Conservation (phyloP, 106 monocot genomes). For the Vanilla planifolia region DNA sequence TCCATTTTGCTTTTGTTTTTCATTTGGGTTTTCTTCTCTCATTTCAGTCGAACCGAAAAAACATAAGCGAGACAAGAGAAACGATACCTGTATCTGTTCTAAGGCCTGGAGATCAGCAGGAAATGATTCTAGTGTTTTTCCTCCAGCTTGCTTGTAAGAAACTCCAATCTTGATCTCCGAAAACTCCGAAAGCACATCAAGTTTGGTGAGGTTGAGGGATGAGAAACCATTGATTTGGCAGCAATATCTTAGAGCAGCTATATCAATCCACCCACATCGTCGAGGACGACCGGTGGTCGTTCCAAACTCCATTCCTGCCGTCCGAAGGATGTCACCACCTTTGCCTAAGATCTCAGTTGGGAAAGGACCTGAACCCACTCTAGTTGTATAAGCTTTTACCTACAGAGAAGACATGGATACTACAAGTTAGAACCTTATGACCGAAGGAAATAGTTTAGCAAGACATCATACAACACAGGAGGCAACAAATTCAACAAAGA, state of each 20-base stretch:
- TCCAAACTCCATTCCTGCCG: constrained; percentile 93
- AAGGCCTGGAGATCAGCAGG: constrained; percentile 74
- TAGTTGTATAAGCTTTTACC: constrained; percentile 95
- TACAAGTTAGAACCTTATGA: background rate
- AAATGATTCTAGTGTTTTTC: constrained; percentile 49
- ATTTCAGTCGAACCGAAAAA: too few species aligned
- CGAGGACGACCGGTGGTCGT: constrained; percentile 92
- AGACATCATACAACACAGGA: background rate
- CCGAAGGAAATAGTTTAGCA: background rate
- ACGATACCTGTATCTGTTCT: constrained; percentile 73
- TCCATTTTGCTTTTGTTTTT: too few species aligned
- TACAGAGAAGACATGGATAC: constrained; percentile 12
- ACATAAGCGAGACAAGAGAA: too few species aligned
- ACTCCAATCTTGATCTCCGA: constrained; percentile 75
- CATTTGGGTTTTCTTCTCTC: too few species aligned
- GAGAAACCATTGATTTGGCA: constrained; percentile 91
- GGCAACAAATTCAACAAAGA: background rate
- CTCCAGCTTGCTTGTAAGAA: constrained; percentile 46
- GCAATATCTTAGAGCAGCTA: constrained; percentile 73
- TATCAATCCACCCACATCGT: constrained; percentile 96
- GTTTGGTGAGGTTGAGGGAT: constrained; percentile 90
- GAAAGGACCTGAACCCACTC: constrained; percentile 91
- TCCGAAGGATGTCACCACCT: constrained; percentile 68
- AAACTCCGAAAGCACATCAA: constrained; percentile 86
- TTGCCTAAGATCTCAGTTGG: constrained; percentile 82